These are phyloP conservation scores for Trichoderma asperelloides DNA, from an alignment of 495 filamentous ascomycete genomes.

Conservation along the genomic window DNA sequence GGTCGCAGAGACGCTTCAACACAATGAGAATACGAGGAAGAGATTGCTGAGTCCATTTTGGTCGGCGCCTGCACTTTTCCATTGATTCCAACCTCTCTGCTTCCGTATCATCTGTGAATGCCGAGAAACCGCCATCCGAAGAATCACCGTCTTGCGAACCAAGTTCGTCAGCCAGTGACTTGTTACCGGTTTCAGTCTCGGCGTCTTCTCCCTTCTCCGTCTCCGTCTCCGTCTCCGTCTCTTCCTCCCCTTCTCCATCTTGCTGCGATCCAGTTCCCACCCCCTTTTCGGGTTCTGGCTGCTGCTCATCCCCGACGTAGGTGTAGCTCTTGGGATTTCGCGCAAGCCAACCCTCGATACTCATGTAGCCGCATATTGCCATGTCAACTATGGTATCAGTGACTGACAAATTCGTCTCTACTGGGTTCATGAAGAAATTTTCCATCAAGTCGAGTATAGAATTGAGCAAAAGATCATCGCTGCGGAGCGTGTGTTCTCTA, in stretches of 20 bases:
- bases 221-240: background rate
- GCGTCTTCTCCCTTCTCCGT: slow-evolving; percentile 11
- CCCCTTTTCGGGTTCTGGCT: background rate
- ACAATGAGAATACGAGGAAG: slow-evolving; percentile 42
- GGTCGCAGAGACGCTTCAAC: slow-evolving; percentile 49
- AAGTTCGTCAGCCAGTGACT: slow-evolving; percentile 2
- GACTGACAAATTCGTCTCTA: slow-evolving; percentile 79
- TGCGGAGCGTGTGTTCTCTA: slow-evolving; percentile 49
- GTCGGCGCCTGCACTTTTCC: slow-evolving; percentile 40
- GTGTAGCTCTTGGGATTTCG: slow-evolving; percentile 57
- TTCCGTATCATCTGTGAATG: slow-evolving; percentile 26
- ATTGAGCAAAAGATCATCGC: slow-evolving; percentile 68
- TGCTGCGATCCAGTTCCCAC: background rate
- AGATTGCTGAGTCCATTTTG: slow-evolving; percentile 35
- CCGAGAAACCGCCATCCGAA: slow-evolving; percentile 5
- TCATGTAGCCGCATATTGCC: slow-evolving; percentile 71
- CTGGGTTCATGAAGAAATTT: slow-evolving; percentile 78
- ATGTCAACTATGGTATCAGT: slow-evolving; percentile 78
- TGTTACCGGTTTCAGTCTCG: background rate
- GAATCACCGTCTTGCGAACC: background rate
- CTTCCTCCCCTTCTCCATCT: background rate
- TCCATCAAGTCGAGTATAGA: slow-evolving; percentile 60
- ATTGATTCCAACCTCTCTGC: slow-evolving; percentile 35
- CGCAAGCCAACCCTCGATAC: slow-evolving; percentile 83
- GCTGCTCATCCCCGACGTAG: slow-evolving; percentile 34